A percentile compares a stretch with the other conserved stretches of the same genome.
These are phyloP conservation scores for Peronospora destructor DNA, from an alignment of 352 stramenopile genomes.

Conservation along the genomic window DNA sequence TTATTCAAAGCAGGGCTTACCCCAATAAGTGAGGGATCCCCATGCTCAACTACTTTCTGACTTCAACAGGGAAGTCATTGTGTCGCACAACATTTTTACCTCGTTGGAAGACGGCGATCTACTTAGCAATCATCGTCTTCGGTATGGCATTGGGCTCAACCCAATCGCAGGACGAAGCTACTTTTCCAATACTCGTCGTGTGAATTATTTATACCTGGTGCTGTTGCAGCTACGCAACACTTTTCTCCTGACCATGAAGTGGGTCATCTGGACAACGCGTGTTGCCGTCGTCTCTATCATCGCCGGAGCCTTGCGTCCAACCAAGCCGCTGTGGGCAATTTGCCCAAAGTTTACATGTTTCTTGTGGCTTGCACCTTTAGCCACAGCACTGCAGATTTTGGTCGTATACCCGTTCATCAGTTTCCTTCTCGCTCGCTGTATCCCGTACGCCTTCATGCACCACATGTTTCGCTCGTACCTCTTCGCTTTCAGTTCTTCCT, in stretches of 20 bases:
- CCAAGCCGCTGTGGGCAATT: conserved; percentile 30
- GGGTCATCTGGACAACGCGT: conserved; percentile 60
- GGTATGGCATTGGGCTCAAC: conserved; percentile 52
- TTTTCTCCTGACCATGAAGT: conserved; percentile 65
- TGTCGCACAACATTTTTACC: conserved; percentile 59
- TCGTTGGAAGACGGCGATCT: conserved; percentile 44
- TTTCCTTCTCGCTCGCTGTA: conserved; percentile 54
- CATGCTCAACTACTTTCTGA: too few relatives aligned
- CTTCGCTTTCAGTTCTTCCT: conserved; percentile 60
- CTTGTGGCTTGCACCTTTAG: conserved; percentile 35
- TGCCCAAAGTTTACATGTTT: conserved; percentile 49
- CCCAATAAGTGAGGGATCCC: too few relatives aligned
- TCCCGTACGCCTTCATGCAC: conserved; percentile 64
- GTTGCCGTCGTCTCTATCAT: conserved; percentile 62
- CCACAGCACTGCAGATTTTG: conserved; percentile 37
- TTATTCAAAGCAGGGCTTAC: too few relatives aligned
- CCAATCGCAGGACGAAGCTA: conserved; percentile 47
- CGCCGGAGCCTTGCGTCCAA: conserved; percentile 46
- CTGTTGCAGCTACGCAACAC: conserved; percentile 64
- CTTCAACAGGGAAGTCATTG: neutral
- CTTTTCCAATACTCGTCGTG: conserved; percentile 46
- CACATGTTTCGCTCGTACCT: conserved; percentile 58
- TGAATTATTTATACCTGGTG: conserved; percentile 67
- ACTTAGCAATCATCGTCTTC: conserved; percentile 61
- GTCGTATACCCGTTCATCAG: conserved; percentile 56